Percentiles rank a stretch among this genome's conserved stretches.
Evolutionary conservation across 2,329 filamentous ascomycete genomes (phyloP).

Genomic region (Aphanocladium album): DNA sequence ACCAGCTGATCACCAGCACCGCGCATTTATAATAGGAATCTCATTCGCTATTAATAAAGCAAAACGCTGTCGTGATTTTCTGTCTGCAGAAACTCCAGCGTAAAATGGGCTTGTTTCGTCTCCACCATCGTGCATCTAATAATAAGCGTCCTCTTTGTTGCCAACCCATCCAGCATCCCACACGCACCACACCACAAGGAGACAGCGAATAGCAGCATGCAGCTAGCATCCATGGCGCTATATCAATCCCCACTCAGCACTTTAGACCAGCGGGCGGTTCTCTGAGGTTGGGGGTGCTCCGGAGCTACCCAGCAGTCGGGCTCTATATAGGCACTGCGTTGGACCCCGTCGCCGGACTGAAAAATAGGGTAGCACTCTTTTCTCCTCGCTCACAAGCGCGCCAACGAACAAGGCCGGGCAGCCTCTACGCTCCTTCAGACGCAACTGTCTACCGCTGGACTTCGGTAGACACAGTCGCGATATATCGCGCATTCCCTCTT

Average conservation of each 20-base stretch:
- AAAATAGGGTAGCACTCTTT: background rate
- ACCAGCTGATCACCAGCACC: background rate
- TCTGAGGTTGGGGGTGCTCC: background rate
- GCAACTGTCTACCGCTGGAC: background rate
- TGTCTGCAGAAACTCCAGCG: background rate
- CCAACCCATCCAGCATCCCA: background rate
- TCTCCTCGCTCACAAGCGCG: background rate
- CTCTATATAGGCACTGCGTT: background rate
- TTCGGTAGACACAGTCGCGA: background rate
- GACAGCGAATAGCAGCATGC: constrained; percentile 1
- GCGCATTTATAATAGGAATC: too few species aligned
- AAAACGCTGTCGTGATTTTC: too few species aligned
- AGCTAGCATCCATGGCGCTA: background rate
- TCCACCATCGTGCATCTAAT: background rate
- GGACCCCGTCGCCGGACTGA: background rate
- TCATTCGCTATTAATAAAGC: too few species aligned
- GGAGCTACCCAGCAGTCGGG: background rate
- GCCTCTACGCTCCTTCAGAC: background rate
- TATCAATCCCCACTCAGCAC: background rate
- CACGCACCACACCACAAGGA: background rate
- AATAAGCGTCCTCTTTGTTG: background rate
- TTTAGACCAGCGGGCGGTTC: background rate
- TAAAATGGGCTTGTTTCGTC: background rate
- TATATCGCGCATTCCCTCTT: background rate
- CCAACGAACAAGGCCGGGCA: background rate